Evolutionary conservation across 2,329 filamentous ascomycete genomes (phyloP), one percentile per base, ranked within the genome.

Genomic region (Mycosphaerella sp.): DNA sequence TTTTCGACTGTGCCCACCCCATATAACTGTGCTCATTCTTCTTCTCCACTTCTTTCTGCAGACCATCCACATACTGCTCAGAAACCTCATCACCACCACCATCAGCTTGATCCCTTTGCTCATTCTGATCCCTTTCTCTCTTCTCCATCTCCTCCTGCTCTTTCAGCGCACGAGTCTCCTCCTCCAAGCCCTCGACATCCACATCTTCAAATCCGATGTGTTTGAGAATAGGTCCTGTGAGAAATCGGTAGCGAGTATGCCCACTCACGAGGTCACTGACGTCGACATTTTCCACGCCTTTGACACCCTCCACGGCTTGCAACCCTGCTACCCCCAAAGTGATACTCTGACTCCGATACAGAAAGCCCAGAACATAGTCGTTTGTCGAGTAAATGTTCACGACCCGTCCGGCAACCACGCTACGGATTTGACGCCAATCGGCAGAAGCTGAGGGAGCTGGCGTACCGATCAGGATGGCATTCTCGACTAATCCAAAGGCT

Each of bases 351-450:
- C 89, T 85, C 43, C 91, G 83, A 69, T 96, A 95, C 14, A 95
- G 75, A 67, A 95, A 92, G 1, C 83, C 90, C 1, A 96, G 81
- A 32, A 96, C 83, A 65, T 89, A 87, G 70, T 96, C 91, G 56
- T 93, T 91, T 49, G 85, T 83, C 1, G 88, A 92, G 71, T 86
- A 95, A 7, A 92, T 89, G 63, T 96, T 96, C 63, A 95, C 86
- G 6, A 95, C 78, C 54, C 86, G 81, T 2, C 91, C 90, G 1
- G 85, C 82, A 0, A 95, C 89, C 0, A 92, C 88, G 43, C 81
- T 82, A 31, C 89, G 82, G 61, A 95, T 82, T 38, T 81, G 76
- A 43, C 84, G 80, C 91, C 91, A 96, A 61, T 89, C 82, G 1
- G 78, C 77, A 0, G 80, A 72, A 43, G 85, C 80, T 0, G 85